These are phyloP conservation scores for Isabelozyma pseudorhagii DNA, from an alignment of 805 yeast species.

Conservation along the genomic window DNA sequence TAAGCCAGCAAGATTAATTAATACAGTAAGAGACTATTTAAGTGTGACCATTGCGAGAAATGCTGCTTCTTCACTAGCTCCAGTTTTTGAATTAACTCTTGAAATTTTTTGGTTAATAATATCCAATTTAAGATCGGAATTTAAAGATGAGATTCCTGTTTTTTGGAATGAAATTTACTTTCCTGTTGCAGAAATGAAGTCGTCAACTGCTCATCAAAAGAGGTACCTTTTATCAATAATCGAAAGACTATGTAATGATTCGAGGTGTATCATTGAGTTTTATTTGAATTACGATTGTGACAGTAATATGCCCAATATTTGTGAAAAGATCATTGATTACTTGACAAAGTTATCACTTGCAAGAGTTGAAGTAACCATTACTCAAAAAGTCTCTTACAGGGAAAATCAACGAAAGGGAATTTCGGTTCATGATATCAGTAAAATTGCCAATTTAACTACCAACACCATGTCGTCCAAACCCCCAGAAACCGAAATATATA, in stretches of 20 bases:
- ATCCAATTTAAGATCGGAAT: conserved; percentile 78
- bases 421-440: conserved; percentile 69
- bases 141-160: conserved; percentile 91
- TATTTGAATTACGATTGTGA: conserved; percentile 96
- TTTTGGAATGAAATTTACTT: conserved; percentile 90
- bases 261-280: conserved; percentile 86
- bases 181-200: conserved; percentile 88
- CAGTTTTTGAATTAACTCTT: conserved; percentile 86
- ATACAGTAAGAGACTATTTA: conserved; percentile 79
- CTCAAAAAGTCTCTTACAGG: conserved; percentile 52
- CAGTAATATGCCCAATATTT: conserved; percentile 71
- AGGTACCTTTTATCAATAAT: conserved; percentile 80
- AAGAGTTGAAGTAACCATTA: conserved; percentile 66
- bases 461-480: conserved; percentile 54
- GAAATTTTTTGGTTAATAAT: conserved; percentile 92
- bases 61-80: conserved; percentile 87
- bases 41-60: conserved; percentile 83
- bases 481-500: conserved; percentile 54
- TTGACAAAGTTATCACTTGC: conserved; percentile 69
- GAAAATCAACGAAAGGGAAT: conserved; percentile 49
- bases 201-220: conserved; percentile 91
- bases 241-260: conserved; percentile 80
- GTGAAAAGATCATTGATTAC: conserved; percentile 78
- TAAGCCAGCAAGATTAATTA: conserved; percentile 60
- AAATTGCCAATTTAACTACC: conserved; percentile 75